Percentiles rank a stretch among this genome's conserved stretches.
These are phyloP conservation scores for Crithidia fasciculata DNA, from an alignment of 208 protist genomes.

Conservation along the genomic window DNA sequence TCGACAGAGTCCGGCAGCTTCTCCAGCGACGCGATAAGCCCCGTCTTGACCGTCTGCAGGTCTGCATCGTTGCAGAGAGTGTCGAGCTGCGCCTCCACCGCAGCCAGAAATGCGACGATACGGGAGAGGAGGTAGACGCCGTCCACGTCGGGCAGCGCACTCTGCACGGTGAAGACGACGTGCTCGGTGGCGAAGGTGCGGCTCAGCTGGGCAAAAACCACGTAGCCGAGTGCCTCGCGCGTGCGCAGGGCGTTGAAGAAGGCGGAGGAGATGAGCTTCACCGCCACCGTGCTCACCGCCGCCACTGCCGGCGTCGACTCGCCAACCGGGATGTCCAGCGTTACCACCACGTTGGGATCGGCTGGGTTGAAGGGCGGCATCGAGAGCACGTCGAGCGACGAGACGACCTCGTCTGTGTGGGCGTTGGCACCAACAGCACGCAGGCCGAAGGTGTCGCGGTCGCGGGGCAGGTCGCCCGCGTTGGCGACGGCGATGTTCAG, in stretches of 20 bases:
- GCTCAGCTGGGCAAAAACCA: constrained; percentile 49
- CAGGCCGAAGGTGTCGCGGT: constrained; percentile 58
- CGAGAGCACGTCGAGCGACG: constrained; percentile 44
- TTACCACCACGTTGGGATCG: constrained; percentile 59
- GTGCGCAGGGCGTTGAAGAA: constrained; percentile 86
- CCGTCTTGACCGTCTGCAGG: constrained; percentile 42
- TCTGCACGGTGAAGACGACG: constrained; percentile 65
- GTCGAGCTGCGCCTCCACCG: constrained; percentile 47
- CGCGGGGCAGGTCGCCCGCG: constrained; percentile 42
- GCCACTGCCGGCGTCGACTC: constrained; percentile 42
- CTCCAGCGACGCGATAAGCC: constrained; percentile 46
- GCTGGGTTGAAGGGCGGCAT: constrained; percentile 50
- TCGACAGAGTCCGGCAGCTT: constrained; percentile 60
- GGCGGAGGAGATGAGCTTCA: constrained; percentile 52
- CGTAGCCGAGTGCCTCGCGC: constrained; percentile 79
- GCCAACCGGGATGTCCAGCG: constrained; percentile 64
- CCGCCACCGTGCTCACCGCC: constrained; percentile 41
- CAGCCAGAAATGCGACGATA: constrained; percentile 69
- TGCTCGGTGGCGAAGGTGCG: constrained; percentile 35
- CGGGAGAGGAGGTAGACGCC: constrained; percentile 74
- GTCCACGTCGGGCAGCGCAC: constrained; percentile 56
- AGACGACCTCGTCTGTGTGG: constrained; percentile 2
- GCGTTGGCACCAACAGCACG: not conserved
- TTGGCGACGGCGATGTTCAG: constrained; percentile 30
- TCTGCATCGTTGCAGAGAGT: constrained; percentile 41